Percentiles rank a stretch among this genome's conserved stretches.
Evolutionary conservation across 176 grass and related monocot species (phyloP).

Genomic region (Phragmites australis): DNA sequence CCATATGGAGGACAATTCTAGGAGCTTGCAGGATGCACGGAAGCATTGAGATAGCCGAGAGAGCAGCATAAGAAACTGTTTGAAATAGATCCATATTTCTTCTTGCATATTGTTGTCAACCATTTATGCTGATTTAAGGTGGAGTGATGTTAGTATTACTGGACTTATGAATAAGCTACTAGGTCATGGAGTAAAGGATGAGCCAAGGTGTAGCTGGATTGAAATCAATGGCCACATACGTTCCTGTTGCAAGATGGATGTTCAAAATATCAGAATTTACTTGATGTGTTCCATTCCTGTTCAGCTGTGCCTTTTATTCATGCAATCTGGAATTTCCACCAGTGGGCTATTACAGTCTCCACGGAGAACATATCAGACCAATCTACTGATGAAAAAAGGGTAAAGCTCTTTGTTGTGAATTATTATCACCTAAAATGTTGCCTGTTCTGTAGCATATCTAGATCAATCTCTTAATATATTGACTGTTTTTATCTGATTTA

Average conservation of each 20-base stretch:
- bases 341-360: background rate
- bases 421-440: background rate
- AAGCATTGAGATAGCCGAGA: constrained; percentile 46
- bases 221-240: constrained; percentile 39
- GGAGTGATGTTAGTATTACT: constrained; percentile 38
- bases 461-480: background rate
- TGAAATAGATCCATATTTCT: constrained; percentile 39
- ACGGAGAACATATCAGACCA: background rate
- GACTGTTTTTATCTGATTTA: constrained; percentile 32
- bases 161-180: constrained; percentile 41
- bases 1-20: constrained; percentile 44
- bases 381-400: background rate
- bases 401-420: background rate
- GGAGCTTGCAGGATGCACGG: constrained; percentile 41
- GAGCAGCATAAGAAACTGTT: constrained; percentile 40
- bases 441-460: background rate
- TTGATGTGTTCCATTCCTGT: background rate
- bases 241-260: constrained; percentile 47
- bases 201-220: constrained; percentile 51
- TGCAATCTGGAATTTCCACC: constrained; percentile 11
- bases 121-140: constrained; percentile 46
- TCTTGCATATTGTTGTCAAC: constrained; percentile 48
- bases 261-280: constrained; percentile 7
- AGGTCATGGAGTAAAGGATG: constrained; percentile 45
- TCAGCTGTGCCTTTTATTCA: background rate